A percentile compares a stretch with the other conserved stretches of the same genome.
phyloP scores from a whole-genome alignment of 2,329 filamentous ascomycete species.

The Talaromyces funiculosus region DNA sequence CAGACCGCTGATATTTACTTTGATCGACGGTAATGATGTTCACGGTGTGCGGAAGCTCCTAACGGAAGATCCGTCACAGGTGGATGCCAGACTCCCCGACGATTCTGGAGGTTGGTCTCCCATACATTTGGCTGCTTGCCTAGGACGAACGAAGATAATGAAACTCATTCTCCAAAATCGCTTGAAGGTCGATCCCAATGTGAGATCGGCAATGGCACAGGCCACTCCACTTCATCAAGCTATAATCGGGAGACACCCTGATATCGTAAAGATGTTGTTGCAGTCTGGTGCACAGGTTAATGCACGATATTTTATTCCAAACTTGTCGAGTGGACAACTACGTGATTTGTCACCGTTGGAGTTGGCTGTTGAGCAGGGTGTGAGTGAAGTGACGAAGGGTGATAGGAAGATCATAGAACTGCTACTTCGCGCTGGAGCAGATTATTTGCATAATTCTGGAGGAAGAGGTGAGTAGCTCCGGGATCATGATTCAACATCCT shows the following conservation, averaged over 20 bases:
- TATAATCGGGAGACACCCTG: not conserved
- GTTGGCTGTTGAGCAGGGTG: not conserved
- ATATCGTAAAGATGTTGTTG: not conserved
- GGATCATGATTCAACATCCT: not conserved
- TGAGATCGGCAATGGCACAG: not conserved
- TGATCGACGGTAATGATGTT: not conserved
- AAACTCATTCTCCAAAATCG: not conserved
- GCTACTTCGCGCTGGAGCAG: not conserved
- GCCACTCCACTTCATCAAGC: not conserved
- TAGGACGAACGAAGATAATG: not conserved
- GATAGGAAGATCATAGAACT: not conserved
- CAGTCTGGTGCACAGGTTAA: not conserved
- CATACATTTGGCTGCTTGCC: not conserved
- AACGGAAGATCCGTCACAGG: not conserved
- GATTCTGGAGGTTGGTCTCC: not conserved
- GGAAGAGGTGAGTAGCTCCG: not conserved
- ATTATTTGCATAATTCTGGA: slow-evolving; percentile 2
- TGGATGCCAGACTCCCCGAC: not conserved
- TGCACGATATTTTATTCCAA: not conserved
- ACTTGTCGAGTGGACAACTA: not conserved
- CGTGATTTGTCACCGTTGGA: not conserved
- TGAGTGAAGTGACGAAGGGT: not conserved
- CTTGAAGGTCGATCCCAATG: not conserved
- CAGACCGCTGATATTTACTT: not conserved
- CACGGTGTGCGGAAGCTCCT: not conserved